phyloP scores from a whole-genome alignment of 108 stramenopile species.

The Cyclotella baltica region DNA sequence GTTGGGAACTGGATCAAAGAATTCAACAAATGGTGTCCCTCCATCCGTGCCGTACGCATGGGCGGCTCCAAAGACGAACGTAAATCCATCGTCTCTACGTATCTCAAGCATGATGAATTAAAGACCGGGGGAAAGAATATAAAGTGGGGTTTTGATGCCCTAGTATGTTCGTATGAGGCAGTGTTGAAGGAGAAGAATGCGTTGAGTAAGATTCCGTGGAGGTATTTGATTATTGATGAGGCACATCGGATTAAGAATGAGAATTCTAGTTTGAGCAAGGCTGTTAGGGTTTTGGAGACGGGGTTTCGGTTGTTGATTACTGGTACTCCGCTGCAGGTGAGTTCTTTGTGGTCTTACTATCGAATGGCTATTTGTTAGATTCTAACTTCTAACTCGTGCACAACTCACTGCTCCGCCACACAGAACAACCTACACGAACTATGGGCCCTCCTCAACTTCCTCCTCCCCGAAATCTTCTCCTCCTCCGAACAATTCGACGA shows the following conservation, averaged over 20 bases:
- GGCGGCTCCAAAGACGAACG: conserved; percentile 96
- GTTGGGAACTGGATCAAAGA: conserved; percentile 97
- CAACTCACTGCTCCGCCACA: neutral
- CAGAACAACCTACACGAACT: conserved; percentile 93
- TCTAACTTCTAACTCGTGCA: neutral
- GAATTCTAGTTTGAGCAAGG: conserved; percentile 84
- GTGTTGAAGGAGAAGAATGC: conserved; percentile 88
- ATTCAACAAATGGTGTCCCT: conserved; percentile 94
- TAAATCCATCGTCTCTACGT: conserved; percentile 58
- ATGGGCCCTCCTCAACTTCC: conserved; percentile 95
- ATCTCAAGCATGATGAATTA: no score
- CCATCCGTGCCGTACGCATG: conserved; percentile 87
- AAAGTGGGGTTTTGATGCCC: conserved; percentile 89
- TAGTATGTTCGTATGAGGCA: conserved; percentile 97
- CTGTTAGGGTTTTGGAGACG: conserved; percentile 73
- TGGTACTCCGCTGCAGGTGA: conserved; percentile 89
- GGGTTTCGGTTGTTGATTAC: conserved; percentile 94
- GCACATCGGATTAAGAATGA: conserved; percentile 99
- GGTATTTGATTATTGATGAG: conserved; percentile 92
- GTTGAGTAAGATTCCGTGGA: conserved; percentile 85
- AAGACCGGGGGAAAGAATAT: conserved; percentile 65
- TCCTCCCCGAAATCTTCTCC: conserved; percentile 97
- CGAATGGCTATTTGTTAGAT: conserved; percentile 25
- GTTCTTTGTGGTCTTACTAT: conserved; percentile 13
- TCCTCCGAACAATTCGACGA: conserved; percentile 95